These are phyloP conservation scores for Megacollybia marginata DNA, from an alignment of 768 basidiomycete genomes.

Conservation along the genomic window DNA sequence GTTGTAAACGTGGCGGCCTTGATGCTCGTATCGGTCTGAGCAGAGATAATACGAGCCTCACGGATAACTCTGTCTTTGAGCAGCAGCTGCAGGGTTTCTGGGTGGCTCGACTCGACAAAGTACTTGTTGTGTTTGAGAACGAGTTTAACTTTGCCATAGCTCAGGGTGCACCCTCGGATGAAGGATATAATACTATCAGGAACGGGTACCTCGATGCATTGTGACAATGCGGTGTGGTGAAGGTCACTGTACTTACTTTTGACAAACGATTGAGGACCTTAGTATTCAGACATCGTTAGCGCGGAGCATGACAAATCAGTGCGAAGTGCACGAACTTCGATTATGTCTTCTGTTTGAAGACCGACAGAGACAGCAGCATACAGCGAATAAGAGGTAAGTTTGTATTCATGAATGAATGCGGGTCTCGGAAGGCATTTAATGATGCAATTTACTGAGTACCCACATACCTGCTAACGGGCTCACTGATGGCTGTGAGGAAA, in stretches of 20 bases:
- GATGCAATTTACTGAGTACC: background rate
- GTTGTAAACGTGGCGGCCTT: conserved; percentile 73
- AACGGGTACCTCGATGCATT: conserved; percentile 66
- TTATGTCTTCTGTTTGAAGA: conserved; percentile 95
- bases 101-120: conserved; percentile 92
- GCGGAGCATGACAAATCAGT: conserved; percentile 8
- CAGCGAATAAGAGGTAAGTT: conserved; percentile 94
- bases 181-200: conserved; percentile 80
- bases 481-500: conserved; percentile 95
- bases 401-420: conserved; percentile 98
- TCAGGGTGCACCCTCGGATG: conserved; percentile 89
- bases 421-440: conserved; percentile 46
- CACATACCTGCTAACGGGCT: conserved; percentile 94
- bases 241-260: conserved; percentile 39
- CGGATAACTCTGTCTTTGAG: conserved; percentile 83
- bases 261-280: conserved; percentile 78
- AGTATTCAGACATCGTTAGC: conserved; percentile 20
- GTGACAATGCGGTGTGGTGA: background rate
- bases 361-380: conserved; percentile 99
- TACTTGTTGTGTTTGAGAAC: conserved; percentile 98
- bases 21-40: conserved; percentile 64
- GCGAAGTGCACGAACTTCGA: conserved; percentile 64
- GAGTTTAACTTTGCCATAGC: conserved; percentile 97
- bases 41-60: conserved; percentile 72
- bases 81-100: conserved; percentile 83